A percentile compares a stretch with the other conserved stretches of the same genome.
These are phyloP conservation scores for Vitis hybrid DNA, from an alignment of 177 flowering plant species.

Conservation along the genomic window DNA sequence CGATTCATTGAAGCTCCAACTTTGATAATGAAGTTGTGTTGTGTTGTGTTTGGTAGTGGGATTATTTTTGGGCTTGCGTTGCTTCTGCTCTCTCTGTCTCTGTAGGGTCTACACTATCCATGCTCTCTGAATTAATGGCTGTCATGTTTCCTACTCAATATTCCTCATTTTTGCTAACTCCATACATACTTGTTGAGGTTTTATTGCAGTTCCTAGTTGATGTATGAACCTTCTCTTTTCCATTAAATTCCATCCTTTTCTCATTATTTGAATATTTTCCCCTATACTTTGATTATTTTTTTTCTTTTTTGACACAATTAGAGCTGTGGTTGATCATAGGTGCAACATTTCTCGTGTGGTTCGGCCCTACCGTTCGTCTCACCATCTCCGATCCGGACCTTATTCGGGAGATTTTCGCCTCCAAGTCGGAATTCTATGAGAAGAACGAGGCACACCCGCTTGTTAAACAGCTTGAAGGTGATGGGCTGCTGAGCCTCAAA, in stretches of 20 bases:
- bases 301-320: no score
- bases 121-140: slow-evolving; percentile 34
- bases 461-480: slow-evolving; percentile 89
- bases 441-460: slow-evolving; percentile 84
- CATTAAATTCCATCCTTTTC: background rate
- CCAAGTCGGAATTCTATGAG: slow-evolving; percentile 80
- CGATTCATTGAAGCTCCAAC: slow-evolving; percentile 28
- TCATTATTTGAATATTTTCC: background rate
- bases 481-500: slow-evolving; percentile 87
- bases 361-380: slow-evolving; percentile 84
- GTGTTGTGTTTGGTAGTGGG: slow-evolving; percentile 25
- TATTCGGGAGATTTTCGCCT: slow-evolving; percentile 75
- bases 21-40: slow-evolving; percentile 30
- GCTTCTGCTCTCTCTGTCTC: slow-evolving; percentile 12
- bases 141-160: slow-evolving; percentile 27
- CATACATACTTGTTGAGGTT: slow-evolving; percentile 24
- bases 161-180: slow-evolving; percentile 28
- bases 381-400: slow-evolving; percentile 92
- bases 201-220: slow-evolving; percentile 11
- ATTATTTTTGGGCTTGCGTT: slow-evolving; percentile 41
- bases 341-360: slow-evolving; percentile 89
- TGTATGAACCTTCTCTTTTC: background rate
- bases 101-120: slow-evolving; percentile 57
- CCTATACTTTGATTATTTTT: background rate
- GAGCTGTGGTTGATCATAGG: slow-evolving; percentile 41